Percentiles rank a stretch among this genome's conserved stretches.
These are phyloP conservation scores for Tetracladium marchalianum DNA, from an alignment of 495 filamentous ascomycete genomes.

Conservation along the genomic window DNA sequence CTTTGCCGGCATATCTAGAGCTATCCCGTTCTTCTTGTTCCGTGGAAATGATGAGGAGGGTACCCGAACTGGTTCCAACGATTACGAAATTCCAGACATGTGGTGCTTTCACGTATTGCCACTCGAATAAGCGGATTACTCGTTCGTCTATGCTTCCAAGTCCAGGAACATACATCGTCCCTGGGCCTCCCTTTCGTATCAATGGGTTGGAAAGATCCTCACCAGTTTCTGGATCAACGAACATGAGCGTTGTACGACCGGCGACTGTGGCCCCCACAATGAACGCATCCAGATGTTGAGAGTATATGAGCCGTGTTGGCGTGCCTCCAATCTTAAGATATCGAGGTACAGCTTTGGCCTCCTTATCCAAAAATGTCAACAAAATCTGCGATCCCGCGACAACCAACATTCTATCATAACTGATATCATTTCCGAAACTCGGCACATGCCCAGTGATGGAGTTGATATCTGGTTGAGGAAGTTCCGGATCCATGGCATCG, in stretches of 20 bases:
- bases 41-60: slow-evolving; percentile 34
- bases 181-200: slow-evolving; percentile 21
- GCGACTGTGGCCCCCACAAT: slow-evolving; percentile 36
- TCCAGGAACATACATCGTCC: slow-evolving; percentile 27
- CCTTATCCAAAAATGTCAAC: slow-evolving; percentile 36
- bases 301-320: slow-evolving; percentile 45
- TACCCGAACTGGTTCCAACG: slow-evolving; percentile 28
- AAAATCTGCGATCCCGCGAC: slow-evolving; percentile 32
- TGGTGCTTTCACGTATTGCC: slow-evolving; percentile 29
- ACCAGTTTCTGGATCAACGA: slow-evolving; percentile 39
- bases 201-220: slow-evolving; percentile 30
- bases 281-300: slow-evolving; percentile 36
- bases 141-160: slow-evolving; percentile 30
- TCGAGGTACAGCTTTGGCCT: slow-evolving; percentile 40
- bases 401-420: slow-evolving; percentile 6
- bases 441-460: slow-evolving; percentile 6
- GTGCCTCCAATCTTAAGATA: slow-evolving; percentile 36
- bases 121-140: slow-evolving; percentile 33
- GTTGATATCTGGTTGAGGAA: slow-evolving; percentile 13
- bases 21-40: slow-evolving; percentile 11
- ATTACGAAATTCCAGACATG: slow-evolving; percentile 36
- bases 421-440: background rate
- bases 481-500: slow-evolving; percentile 8
- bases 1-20: background rate
- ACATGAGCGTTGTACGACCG: slow-evolving; percentile 28